Base-by-base conservation (phyloP, 257 asterid species). In the Knoxia roxburghii region DNA sequence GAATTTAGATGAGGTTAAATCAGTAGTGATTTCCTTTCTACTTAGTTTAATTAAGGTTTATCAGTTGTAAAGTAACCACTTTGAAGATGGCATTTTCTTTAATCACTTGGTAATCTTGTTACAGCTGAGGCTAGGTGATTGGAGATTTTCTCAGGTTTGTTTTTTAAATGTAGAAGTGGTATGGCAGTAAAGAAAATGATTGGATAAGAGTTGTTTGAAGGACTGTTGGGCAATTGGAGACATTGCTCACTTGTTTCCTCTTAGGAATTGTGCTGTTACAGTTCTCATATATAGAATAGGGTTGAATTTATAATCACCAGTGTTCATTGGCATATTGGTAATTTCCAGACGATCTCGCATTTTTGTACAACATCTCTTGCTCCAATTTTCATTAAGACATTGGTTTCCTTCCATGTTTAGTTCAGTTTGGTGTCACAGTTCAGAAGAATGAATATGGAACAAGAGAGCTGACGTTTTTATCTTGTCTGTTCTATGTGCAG, bases 401-500 rank as follows among this genome's bases (percentile, higher is more conserved):
- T 24, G 56, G 39, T 17, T 65, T 20, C 4, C n/a, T 66, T 26
- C 4, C 1, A 8, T 20, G 48, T 37, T 7, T 26, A 55, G 13
- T 6, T 7, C 18, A 20, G 33, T 72, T n/a, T 65, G 10, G 10
- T 21, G 27, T 72, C 24, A 7, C 10, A 48, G n/a, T 33, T 40
- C 46, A 6, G 14, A 23, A 13, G 59, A 59, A 58, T 69, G 55
- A 21, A 6, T 17, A 58, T 33, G 39, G 23, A 30, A 6, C 29
- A 7, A 20, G 15, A 15, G 4, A 41, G 39, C 21, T 70, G 9
- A 20, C 32, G 35, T 61, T 51, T 23, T 55, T 40, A 12, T 24
- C 56, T 41, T 70, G 24, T 55, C 14, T 61, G 24, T 63, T 64
- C 49, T 64, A 24, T 53, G n/a, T 68, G 65, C 85, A 90, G 92